A percentile compares a stretch with the other conserved stretches of the same genome.
Conservation (phyloP, 345 rosid genomes). For the Hibiscus mutabilis region DNA sequence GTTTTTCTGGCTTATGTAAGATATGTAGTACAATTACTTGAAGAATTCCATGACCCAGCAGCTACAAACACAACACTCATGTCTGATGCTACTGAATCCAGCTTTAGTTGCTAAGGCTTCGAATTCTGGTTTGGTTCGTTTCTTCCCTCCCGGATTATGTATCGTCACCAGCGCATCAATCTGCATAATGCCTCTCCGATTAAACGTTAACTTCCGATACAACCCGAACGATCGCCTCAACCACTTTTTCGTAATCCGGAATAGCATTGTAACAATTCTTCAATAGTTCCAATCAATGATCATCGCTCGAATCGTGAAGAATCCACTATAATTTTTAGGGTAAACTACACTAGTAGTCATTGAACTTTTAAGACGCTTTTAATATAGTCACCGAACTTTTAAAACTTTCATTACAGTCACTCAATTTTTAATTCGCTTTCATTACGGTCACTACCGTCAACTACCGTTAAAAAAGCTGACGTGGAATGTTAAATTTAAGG, state of each 20-base stretch:
- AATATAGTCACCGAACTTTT: no score
- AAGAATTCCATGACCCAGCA: not conserved
- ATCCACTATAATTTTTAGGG: slow-evolving; percentile 27
- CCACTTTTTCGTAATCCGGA: slow-evolving; percentile 31
- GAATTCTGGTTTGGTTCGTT: not conserved
- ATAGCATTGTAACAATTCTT: slow-evolving; percentile 18
- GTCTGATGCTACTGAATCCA: slow-evolving; percentile 4
- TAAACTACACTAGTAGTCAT: no score
- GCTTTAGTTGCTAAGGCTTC: slow-evolving; percentile 4
- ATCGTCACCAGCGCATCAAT: slow-evolving; percentile 2
- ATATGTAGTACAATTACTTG: not conserved
- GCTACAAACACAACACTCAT: not conserved
- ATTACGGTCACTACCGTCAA: no score
- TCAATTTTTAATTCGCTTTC: no score
- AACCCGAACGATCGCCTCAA: not conserved
- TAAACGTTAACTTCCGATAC: not conserved
- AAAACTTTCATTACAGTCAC: no score
- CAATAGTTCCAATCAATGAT: slow-evolving; percentile 30
- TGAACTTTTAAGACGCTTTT: no score
- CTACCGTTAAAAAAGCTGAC: no score
- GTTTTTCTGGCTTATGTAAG: no score
- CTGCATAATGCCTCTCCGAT: not conserved
- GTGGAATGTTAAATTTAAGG: no score
- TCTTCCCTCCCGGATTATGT: not conserved
- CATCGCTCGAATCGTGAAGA: slow-evolving; percentile 43